Conservation (phyloP, 257 asterid species). For the Scutellaria baicalensis region DNA sequence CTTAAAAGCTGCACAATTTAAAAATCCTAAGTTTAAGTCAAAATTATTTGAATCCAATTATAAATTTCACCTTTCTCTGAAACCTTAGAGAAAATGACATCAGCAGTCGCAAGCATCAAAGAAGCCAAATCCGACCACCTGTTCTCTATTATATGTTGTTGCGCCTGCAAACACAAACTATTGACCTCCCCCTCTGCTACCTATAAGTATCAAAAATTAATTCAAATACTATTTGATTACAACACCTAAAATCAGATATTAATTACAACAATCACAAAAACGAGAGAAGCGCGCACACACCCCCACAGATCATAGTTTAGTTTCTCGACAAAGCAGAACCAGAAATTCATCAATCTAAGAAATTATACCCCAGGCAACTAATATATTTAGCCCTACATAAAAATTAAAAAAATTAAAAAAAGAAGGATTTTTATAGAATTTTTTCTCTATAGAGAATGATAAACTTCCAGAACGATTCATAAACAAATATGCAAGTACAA, state of each 20-base stretch:
- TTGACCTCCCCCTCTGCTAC: constrained; percentile 85
- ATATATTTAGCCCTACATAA: not conserved
- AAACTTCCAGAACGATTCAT: not conserved
- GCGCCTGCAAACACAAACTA: constrained; percentile 72
- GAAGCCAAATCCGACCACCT: constrained; percentile 89
- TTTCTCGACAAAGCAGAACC: too few species aligned
- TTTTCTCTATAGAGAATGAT: not conserved
- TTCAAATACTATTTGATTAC: not conserved
- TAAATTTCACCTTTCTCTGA: constrained; percentile 66
- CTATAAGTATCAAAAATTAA: constrained; percentile 23
- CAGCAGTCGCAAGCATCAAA: constrained; percentile 81
- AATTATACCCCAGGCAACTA: too few species aligned
- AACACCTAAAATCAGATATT: not conserved
- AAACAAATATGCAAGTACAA: not conserved
- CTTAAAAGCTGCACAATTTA: not conserved
- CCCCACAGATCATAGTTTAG: too few species aligned
- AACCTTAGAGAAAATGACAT: constrained; percentile 75
- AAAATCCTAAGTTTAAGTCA: not conserved
- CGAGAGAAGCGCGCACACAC: not conserved
- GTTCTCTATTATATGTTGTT: constrained; percentile 50
- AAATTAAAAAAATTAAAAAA: not conserved
- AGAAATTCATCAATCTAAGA: not conserved
- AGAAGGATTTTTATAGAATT: not conserved
- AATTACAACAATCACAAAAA: not conserved
- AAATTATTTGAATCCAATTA: not conserved